Conservation (phyloP, 1,284 basidiomycete species). For the Melampsora americana region DNA sequence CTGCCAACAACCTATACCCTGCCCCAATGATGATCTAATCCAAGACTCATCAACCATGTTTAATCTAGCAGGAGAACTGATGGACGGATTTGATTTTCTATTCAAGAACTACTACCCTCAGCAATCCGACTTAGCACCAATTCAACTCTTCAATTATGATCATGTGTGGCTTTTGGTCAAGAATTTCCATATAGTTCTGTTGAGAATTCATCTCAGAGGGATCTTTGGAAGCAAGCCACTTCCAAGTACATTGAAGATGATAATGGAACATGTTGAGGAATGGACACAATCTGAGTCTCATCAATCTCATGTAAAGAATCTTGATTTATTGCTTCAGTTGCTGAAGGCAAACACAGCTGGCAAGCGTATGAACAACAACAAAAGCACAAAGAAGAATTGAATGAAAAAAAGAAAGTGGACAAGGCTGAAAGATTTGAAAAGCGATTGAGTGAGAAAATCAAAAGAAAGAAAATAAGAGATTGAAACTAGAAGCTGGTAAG, state of each 20-base stretch:
- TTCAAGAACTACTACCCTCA: not conserved
- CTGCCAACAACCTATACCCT: not conserved
- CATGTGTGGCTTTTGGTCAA: not conserved
- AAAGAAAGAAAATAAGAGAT: not conserved
- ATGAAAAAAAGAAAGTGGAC: too few species aligned
- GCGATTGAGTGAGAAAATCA: not conserved
- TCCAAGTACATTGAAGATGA: not conserved
- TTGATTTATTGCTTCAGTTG: not conserved
- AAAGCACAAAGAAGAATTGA: too few species aligned
- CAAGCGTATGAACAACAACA: not conserved
- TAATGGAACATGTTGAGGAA: not conserved
- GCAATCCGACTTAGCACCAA: not conserved
- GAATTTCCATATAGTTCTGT: not conserved
- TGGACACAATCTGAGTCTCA: not conserved
- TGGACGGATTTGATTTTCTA: not conserved
- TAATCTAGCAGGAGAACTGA: not conserved
- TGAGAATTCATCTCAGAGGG: not conserved
- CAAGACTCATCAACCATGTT: not conserved
- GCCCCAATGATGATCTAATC: not conserved
- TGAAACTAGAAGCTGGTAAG: not conserved
- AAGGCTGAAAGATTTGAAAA: not conserved
- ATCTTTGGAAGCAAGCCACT: conserved; percentile 3
- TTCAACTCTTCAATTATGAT: not conserved
- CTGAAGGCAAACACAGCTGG: not conserved
- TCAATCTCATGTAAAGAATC: not conserved